Conservation (phyloP, 163 green algal genomes). For the Prototheca cutis region DNA sequence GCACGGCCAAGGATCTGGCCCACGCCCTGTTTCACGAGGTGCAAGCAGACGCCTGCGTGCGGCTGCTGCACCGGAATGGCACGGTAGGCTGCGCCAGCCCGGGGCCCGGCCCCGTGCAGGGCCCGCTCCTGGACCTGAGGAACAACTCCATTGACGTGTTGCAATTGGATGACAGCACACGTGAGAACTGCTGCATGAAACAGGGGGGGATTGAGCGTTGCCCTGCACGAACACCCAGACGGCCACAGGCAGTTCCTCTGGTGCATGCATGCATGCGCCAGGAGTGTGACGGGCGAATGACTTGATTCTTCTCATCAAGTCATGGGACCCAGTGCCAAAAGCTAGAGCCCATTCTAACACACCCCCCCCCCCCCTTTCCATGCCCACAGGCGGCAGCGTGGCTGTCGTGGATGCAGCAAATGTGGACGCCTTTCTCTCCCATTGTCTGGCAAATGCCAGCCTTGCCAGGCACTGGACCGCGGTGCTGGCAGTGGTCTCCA, state of each 20-base stretch:
- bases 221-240: background rate
- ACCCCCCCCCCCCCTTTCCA: background rate
- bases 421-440: background rate
- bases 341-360: too few species aligned
- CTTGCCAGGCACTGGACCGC: background rate
- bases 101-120: background rate
- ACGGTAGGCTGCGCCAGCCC: slow-evolving; percentile 13
- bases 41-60: slow-evolving; percentile 19
- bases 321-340: too few species aligned
- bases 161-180: background rate
- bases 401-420: slow-evolving; percentile 1
- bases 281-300: too few species aligned
- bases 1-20: slow-evolving; percentile 3
- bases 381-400: background rate
- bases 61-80: slow-evolving; percentile 10
- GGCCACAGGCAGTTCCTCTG: too few species aligned
- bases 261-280: too few species aligned
- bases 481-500: background rate
- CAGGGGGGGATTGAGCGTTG: background rate
- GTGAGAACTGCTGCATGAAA: background rate
- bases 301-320: too few species aligned
- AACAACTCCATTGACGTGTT: background rate
- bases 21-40: slow-evolving; percentile 4
- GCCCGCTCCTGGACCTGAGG: slow-evolving; percentile 2
- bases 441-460: background rate